Conservation (phyloP, 371 early-diverging fungal species). For the Mucor mucedo region DNA sequence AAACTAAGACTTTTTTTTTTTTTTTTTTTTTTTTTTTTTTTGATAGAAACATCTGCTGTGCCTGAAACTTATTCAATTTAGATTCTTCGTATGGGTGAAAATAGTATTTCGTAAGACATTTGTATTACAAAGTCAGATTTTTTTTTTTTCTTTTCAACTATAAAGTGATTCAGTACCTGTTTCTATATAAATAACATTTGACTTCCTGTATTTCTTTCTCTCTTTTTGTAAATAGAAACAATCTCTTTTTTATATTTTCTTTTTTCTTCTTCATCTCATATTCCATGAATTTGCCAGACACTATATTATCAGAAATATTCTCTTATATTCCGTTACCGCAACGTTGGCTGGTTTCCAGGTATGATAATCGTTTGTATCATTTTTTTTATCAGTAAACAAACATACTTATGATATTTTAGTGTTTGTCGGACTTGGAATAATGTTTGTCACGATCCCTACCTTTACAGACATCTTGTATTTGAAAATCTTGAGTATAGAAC, state of each 20-base stretch:
- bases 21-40: too few species aligned
- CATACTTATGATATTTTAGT: constrained; percentile 19
- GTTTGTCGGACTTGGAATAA: constrained; percentile 46
- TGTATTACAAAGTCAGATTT: constrained; percentile 13
- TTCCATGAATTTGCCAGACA: constrained; percentile 18
- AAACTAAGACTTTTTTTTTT: neutral
- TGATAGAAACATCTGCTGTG: constrained; percentile 17
- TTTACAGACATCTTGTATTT: constrained; percentile 46
- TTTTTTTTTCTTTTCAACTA: neutral
- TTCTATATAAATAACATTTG: constrained; percentile 1
- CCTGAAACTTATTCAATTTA: constrained; percentile 29
- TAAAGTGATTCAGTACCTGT: constrained; percentile 3
- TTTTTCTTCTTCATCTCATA: neutral
- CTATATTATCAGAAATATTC: constrained; percentile 20
- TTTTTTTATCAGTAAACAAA: neutral
- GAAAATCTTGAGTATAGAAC: constrained; percentile 49
- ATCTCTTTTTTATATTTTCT: too few species aligned
- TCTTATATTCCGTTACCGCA: constrained; percentile 24
- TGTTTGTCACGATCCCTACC: constrained; percentile 39
- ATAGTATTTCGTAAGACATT: constrained; percentile 12
- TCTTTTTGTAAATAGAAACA: neutral
- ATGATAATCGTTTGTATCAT: neutral
- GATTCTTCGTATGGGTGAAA: neutral
- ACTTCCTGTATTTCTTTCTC: neutral
- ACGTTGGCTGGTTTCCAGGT: constrained; percentile 23